Conservation (phyloP, 75 land plant genomes). For the Cunninghamia lanceolata region DNA sequence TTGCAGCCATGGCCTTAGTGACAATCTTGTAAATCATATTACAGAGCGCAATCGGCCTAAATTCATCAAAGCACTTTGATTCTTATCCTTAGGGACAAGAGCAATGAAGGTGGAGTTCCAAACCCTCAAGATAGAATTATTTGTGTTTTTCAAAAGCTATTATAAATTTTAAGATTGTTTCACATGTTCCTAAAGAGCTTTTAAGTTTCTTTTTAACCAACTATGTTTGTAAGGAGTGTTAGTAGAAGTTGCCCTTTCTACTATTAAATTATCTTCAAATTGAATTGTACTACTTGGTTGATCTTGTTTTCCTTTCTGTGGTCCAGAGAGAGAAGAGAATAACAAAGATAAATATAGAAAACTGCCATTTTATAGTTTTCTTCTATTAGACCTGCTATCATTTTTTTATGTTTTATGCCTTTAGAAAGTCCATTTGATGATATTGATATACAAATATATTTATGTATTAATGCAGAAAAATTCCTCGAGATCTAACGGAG, state of each 20-base stretch:
- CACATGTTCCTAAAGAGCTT: not conserved
- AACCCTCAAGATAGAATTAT: no score
- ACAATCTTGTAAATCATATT: no score
- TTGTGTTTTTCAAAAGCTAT: not conserved
- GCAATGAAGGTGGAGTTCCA: no score
- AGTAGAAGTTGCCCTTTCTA: not conserved
- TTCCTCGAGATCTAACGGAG: slow-evolving; percentile 98
- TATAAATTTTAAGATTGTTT: not conserved
- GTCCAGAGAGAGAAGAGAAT: slow-evolving; percentile 6
- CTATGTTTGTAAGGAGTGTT: not conserved
- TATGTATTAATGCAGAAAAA: slow-evolving; percentile 69
- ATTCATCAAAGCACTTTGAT: no score
- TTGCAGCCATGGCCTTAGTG: no score
- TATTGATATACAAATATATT: not conserved
- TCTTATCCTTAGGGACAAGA: no score
- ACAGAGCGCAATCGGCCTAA: no score
- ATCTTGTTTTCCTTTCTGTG: not conserved
- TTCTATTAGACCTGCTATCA: not conserved
- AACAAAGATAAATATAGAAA: not conserved
- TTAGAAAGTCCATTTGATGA: not conserved
- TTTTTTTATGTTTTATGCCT: not conserved
- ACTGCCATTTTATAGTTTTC: not conserved
- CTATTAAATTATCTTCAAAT: not conserved
- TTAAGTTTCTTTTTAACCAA: not conserved
- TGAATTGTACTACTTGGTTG: not conserved